Base-by-base conservation (phyloP, 2,329 filamentous ascomycete species). In the Fusarium setosum region DNA sequence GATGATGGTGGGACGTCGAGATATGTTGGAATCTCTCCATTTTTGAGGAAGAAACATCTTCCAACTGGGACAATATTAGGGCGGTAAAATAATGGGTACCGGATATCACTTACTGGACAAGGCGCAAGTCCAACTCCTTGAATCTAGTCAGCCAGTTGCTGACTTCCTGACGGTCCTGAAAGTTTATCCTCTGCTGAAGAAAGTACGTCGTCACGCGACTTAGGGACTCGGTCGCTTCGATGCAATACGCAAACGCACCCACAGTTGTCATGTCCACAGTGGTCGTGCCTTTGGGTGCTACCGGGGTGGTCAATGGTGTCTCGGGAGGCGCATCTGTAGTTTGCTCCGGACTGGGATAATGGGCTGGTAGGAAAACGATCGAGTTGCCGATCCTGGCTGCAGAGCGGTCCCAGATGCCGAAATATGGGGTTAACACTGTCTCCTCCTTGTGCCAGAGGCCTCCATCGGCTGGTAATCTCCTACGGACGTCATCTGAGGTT, bases 201-300 rank as follows among this genome's bases (percentile, higher is more conserved):
- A 84, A 84, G 57, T 79, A 83, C 0, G 75, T 80, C 0, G 75
- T 82, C 1, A 83, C 79, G 0, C 77, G 75, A 42, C 79, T 82
- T 5, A 84, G 67, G 0, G 77, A 82, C 60, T 84, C 82, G 0
- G 81, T 82, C 0, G 81, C 81, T 56, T 84, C 81, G 10, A 84
- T 77, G 9, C 78, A 77, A 44, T 83, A 83, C 1, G 82, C 81
- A 58, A 83, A 83, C 0, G 80, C 80, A 0, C 82, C 82, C 1
- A 83, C 72, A 0, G 77, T 77, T 6, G 80, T 77, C 54, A 79
- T 74, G 21, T 74, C 70, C 1, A 74, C 69, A 0, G 51, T 61
- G 0, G 63, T 40, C 0, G 40, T 53, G 2, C 51, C 61, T 17
- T 67, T 67, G 0, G 56, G 29, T 0, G 37, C 21, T 1, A 29